Base-by-base conservation (phyloP, 768 basidiomycete genomes). In the Collybia nuda region DNA sequence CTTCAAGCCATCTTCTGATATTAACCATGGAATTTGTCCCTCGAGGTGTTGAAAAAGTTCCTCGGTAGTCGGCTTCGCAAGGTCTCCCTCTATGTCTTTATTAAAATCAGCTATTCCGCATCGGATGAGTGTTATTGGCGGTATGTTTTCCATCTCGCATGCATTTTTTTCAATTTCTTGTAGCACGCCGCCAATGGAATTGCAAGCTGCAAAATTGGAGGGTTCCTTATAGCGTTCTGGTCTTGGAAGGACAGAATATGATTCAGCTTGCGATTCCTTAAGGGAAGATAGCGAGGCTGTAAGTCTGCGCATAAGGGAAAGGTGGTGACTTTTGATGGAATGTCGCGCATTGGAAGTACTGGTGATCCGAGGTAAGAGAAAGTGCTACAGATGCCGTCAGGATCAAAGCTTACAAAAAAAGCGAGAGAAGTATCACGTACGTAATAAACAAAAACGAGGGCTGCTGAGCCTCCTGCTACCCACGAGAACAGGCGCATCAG, bases 291-390 rank as follows among this genome's bases (percentile, higher is more conserved):
- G 65, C 14, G 86, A 85, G 6, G 72, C 67, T 14, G 76, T 78
- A 17, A 91, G 71, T 54, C 73, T 78, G 4, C 68, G 61, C 17
- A 90, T 61, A 14, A 90, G 77, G 1, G 69, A 64, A 17, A 77
- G 68, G 44, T 88, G 88, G 57, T 90, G 86, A 5, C 70, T 61
- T 47, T 72, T 78, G 42, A 92, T 65, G 6, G 86, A 78, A 47
- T 72, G 74, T 26, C 88, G 81, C 7, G 89, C 88, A 23, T 78
- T 63, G 22, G 74, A 75, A 1, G 85, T 81, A 42, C 71, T 76
- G 1, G 77, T 64, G 9, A 92, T 76, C 26, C 81, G 81, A 3
- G 89, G 89, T 21, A 89, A 77, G 19, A 92, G 69, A 58, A 84
- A 81, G 29, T 81, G 80, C 89, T 91, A 52, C 3, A 53, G n/a